Evolutionary conservation across 345 rosid species (phyloP).

Genomic region (Lepidium didymum): DNA sequence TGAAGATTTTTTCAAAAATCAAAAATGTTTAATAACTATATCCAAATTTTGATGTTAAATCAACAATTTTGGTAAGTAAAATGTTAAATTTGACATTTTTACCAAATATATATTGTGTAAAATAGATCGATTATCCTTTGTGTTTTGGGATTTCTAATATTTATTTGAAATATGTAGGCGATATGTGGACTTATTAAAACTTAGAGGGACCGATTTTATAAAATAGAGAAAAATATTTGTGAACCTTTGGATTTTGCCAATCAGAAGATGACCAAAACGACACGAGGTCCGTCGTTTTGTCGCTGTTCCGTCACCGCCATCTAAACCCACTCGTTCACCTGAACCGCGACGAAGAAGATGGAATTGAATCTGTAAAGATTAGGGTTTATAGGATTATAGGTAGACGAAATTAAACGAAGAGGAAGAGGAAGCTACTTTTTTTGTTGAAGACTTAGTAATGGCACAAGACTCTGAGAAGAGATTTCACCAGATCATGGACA

Average conservation of each 20-base stretch:
- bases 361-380: constrained; percentile 13
- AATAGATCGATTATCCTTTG: neutral
- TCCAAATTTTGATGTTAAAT: too few relatives aligned
- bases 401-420: neutral
- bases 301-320: neutral
- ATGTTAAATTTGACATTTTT: too few relatives aligned
- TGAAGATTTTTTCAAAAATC: too few relatives aligned
- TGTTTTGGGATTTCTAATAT: neutral
- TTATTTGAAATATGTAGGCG: neutral
- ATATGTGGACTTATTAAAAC: neutral
- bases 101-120: too few relatives aligned
- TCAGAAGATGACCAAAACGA: neutral
- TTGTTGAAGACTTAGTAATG: constrained; percentile 29
- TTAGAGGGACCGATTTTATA: neutral
- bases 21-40: too few relatives aligned
- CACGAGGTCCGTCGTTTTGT: constrained; percentile 6
- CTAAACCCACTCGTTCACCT: neutral
- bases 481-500: constrained; percentile 80
- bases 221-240: neutral
- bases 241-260: neutral
- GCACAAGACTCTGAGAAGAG: constrained; percentile 71
- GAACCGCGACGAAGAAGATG: constrained; percentile 11
- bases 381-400: constrained; percentile 3
- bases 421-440: neutral
- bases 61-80: too few relatives aligned